Base-by-base conservation (phyloP, 2,329 filamentous ascomycete species). In the Escovopsis sp. region DNA sequence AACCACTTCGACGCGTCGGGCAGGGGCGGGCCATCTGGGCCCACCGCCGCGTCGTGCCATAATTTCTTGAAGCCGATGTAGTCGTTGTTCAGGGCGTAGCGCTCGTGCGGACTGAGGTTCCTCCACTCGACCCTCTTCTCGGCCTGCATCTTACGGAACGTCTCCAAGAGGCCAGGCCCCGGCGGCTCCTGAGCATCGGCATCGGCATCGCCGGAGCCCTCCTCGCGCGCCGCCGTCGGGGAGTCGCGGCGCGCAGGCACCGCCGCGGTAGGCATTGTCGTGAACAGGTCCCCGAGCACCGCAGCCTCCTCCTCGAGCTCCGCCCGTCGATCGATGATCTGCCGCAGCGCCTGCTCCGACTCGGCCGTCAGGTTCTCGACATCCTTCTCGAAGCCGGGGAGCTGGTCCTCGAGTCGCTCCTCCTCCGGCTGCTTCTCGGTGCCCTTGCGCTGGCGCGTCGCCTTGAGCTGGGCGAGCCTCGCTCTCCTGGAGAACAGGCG, bases 41-140 rank as follows among this genome's bases (percentile, higher is more conserved):
- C 66, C 40, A 68, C 64, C 33, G 66, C 55, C 5, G 70, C 67
- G 45, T 73, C 68, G 54, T 76, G 72, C 70, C 71, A 73, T 20
- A 68, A 56, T 50, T 68, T 68, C 54, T 74, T 75, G 64, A 78
- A 77, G n/a, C 59, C 57, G 43, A 68, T 65, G 51, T 78, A 78
- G 50, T 76, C 70, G 52, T 77, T 77, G 56, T 76, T 65, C 11
- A 63, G 48, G 5, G 64, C 71, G 51, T 77, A 78, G 24, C 68
- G 67, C 48, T 70, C 56, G 44, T 69, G 56, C 37, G 61, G 51
- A 31, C 52, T 58, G 48, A 69, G 56, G 2, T 50, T 47, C 1
- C 54, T 56, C 51, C 75, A 76, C 34, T 67, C 64, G 10, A 50
- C 51, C 1, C 56, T 51, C 41, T 67, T 67, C 30, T 56, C 47